Evolutionary conservation across 2,329 filamentous ascomycete genomes (phyloP), one percentile per base, ranked within the genome.

Genomic region (Myriosclerotinia scirpicola): DNA sequence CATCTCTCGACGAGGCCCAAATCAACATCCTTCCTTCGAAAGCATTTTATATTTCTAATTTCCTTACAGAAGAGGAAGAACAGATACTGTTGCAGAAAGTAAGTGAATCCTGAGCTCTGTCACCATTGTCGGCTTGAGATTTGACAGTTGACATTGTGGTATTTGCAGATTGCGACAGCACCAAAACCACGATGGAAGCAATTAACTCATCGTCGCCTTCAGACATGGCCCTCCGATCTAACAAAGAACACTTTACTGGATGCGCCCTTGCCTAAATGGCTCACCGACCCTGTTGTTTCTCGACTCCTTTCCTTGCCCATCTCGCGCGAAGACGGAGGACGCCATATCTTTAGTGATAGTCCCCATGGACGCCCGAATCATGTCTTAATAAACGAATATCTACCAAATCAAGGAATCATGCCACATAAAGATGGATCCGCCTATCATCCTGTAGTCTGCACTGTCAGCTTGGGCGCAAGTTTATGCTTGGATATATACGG

Each of bases 331-430:
- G 71, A 75, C 44, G 63, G 71, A 11, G n/a, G 65, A 34, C 69
- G 71, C 55, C 78, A 85, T 72, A 77, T 89, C 8, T 89, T 89
- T 72, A 76, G 78, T 22, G 76, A 81, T 26, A 91, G 93, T 61
- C 91, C 91, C 6, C 93, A 98, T 75, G 73, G 81, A 22, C 82
- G 81, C 5, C 92, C 94, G 3, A 99, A 98, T 73, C 95, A 98
- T 79, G 92, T 96, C 55, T 82, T 98, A 48, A 87, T 98, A 72
- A 99, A 99, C 75, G 93, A 97, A 77, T 99, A 98, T 77, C 83
- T 84, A 1, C 87, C 91, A 0, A 92, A 91, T 2, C 86, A 97
- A 69, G 94, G 94, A n/a, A 98, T 98, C 71, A 96, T 97, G 91
- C 89, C 93, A 56, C 94, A 98, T 77, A 95, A 97, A 82, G 94